Evolutionary conservation across 2,329 filamentous ascomycete genomes (phyloP).

Genomic region (Orbilia quercus): DNA sequence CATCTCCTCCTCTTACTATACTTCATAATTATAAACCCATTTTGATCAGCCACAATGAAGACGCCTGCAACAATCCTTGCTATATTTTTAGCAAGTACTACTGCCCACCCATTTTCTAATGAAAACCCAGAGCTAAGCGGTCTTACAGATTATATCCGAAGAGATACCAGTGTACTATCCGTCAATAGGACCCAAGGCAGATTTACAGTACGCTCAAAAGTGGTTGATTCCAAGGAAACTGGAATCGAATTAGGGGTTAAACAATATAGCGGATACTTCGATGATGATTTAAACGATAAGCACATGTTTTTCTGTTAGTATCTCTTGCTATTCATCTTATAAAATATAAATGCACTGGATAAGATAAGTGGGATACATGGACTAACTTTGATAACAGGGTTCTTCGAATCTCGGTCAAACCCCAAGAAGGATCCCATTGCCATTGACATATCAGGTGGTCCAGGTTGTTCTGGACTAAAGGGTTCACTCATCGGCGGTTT

Average conservation of each 20-base stretch:
- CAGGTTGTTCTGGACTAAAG: slow-evolving; percentile 94
- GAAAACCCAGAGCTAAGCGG: too few relatives aligned
- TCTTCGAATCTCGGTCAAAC: slow-evolving; percentile 87
- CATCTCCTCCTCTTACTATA: too few relatives aligned
- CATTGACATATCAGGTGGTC: slow-evolving; percentile 93
- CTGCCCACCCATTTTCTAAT: too few relatives aligned
- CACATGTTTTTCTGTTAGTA: slow-evolving; percentile 87
- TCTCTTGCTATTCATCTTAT: slow-evolving; percentile 66
- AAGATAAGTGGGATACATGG: not conserved
- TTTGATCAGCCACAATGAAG: too few relatives aligned
- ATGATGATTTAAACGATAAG: slow-evolving; percentile 91
- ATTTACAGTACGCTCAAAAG: slow-evolving; percentile 15
- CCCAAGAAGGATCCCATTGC: slow-evolving; percentile 95
- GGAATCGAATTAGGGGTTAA: slow-evolving; percentile 88
- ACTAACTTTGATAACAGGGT: slow-evolving; percentile 71
- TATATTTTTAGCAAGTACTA: too few relatives aligned
- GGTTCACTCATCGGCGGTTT: slow-evolving; percentile 98
- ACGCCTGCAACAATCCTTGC: too few relatives aligned
- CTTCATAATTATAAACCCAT: too few relatives aligned
- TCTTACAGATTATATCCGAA: too few relatives aligned
- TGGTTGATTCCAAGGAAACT: slow-evolving; percentile 5
- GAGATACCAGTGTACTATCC: too few relatives aligned
- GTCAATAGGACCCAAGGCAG: not conserved
- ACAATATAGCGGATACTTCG: slow-evolving; percentile 97
- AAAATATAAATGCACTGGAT: not conserved